A percentile compares a stretch with the other conserved stretches of the same genome.
Evolutionary conservation across 2,329 filamentous ascomycete species (phyloP).

Genomic region (Dactylella cylindrospora): DNA sequence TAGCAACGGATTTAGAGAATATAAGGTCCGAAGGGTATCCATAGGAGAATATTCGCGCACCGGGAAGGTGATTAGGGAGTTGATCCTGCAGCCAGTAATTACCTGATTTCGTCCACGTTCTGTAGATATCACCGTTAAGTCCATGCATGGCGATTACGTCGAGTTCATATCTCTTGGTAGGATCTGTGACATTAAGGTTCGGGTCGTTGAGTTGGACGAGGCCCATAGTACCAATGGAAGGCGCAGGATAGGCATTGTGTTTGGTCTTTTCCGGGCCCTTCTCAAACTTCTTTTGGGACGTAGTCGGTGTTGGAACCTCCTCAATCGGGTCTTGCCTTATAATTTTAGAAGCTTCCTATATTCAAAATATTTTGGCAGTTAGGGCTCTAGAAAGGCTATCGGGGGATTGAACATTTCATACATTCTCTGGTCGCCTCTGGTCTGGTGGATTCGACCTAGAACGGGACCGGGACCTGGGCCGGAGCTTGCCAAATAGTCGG

Average conservation of each 20-base stretch:
- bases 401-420: neutral
- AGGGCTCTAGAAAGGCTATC: neutral
- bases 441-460: conserved; percentile 1
- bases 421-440: conserved; percentile 1
- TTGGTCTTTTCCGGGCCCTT: neutral
- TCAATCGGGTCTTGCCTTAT: neutral
- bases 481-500: conserved; percentile 4
- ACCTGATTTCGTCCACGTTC: conserved; percentile 14
- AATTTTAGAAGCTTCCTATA: neutral
- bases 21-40: conserved; percentile 1
- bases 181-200: neutral
- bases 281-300: neutral
- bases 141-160: conserved; percentile 12
- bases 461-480: too few relatives aligned
- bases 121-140: conserved; percentile 2
- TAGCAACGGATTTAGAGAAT: conserved; percentile 2
- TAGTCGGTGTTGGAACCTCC: too few relatives aligned
- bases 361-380: too few relatives aligned
- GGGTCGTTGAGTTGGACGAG: conserved; percentile 9
- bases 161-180: neutral
- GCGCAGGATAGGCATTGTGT: neutral
- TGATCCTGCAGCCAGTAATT: conserved; percentile 8
- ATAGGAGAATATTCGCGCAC: conserved; percentile 8
- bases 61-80: neutral
- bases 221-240: neutral